These are phyloP conservation scores for Striga asiatica DNA, from an alignment of 257 asterid species.

Conservation along the genomic window DNA sequence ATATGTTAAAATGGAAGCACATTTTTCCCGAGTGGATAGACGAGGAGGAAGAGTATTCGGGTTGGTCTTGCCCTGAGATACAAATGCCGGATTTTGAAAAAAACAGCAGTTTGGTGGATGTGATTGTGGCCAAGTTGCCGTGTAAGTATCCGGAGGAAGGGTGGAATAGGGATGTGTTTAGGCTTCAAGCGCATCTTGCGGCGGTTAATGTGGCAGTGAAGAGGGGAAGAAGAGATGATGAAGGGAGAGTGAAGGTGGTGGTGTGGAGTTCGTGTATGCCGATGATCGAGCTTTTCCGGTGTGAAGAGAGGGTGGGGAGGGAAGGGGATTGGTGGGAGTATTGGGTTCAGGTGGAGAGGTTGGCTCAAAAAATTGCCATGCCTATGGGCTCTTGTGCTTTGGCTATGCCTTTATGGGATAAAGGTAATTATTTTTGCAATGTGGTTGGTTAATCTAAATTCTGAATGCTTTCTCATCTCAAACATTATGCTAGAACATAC, in stretches of 20 bases:
- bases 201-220: constrained; percentile 58
- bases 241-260: constrained; percentile 46
- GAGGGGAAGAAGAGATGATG: constrained; percentile 46
- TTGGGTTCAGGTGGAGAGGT: constrained; percentile 34
- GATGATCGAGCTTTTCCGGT: constrained; percentile 74
- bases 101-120: constrained; percentile 28
- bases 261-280: constrained; percentile 62
- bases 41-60: constrained; percentile 83
- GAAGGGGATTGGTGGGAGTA: constrained; percentile 90
- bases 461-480: too few species aligned
- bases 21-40: constrained; percentile 94
- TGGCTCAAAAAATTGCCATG: constrained; percentile 54
- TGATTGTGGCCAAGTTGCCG: constrained; percentile 68
- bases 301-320: constrained; percentile 50
- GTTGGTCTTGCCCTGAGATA: constrained; percentile 71
- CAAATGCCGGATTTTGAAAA: constrained; percentile 51
- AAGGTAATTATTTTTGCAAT: too few species aligned
- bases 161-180: constrained; percentile 68
- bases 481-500: not conserved
- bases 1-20: constrained; percentile 55
- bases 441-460: too few species aligned
- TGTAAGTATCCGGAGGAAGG: constrained; percentile 41
- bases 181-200: constrained; percentile 68
- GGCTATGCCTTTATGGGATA: constrained; percentile 88
- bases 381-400: constrained; percentile 83